phyloP scores from a whole-genome alignment of 73 alveolate species.

The Paraurostyla sp. region DNA sequence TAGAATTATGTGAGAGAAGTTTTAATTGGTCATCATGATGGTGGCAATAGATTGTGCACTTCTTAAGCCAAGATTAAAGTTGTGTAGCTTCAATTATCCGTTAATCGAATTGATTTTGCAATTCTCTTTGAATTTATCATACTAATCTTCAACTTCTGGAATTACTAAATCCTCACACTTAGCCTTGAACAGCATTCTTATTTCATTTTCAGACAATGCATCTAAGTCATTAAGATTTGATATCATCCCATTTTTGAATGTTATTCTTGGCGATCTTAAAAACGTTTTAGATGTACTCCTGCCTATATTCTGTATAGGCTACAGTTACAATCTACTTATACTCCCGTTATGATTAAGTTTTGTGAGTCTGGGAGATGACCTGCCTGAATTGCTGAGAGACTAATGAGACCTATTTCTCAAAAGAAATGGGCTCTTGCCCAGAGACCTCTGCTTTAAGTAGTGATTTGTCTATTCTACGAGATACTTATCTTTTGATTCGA shows the following conservation, averaged over 20 bases:
- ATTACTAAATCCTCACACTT: constrained; percentile 79
- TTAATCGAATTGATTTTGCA: constrained; percentile 73
- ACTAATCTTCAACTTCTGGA: constrained; percentile 70
- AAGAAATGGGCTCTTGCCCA: background rate
- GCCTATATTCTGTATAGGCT: background rate
- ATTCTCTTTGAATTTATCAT: constrained; percentile 70
- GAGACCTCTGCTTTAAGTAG: background rate
- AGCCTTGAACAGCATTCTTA: constrained; percentile 53
- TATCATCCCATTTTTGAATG: background rate
- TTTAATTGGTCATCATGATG: constrained; percentile 53
- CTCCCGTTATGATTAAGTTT: no score
- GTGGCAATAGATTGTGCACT: constrained; percentile 56
- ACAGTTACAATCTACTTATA: background rate
- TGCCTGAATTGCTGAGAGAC: background rate
- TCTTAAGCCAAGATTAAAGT: constrained; percentile 73
- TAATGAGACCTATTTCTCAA: background rate
- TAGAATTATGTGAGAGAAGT: constrained; percentile 68
- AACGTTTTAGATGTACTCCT: background rate
- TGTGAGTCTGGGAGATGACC: no score
- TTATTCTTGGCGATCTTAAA: constrained; percentile 16
- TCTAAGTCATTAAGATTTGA: constrained; percentile 13
- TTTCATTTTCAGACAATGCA: constrained; percentile 68
- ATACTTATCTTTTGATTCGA: background rate
- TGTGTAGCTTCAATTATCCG: constrained; percentile 71
- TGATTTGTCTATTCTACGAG: background rate